phyloP scores from a whole-genome alignment of 306 rosid species.

The Gastrolobium villosum region DNA sequence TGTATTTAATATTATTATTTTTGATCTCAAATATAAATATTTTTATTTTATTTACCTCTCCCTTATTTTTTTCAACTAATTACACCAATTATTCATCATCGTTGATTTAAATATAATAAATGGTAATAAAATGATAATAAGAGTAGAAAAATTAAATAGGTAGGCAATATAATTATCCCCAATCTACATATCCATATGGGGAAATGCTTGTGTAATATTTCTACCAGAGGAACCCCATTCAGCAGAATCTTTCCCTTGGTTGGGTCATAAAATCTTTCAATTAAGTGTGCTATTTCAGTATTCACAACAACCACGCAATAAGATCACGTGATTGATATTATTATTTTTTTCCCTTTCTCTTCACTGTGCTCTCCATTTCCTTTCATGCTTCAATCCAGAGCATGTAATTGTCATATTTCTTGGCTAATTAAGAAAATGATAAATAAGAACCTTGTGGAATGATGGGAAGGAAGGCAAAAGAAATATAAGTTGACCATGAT shows the following conservation, averaged over 20 bases:
- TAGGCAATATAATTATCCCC: too few species aligned
- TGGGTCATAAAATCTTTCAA: constrained; percentile 78
- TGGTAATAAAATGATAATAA: too few species aligned
- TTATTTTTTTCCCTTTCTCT: neutral
- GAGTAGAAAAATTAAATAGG: too few species aligned
- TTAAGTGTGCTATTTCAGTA: constrained; percentile 78
- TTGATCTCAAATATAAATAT: too few species aligned
- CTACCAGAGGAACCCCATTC: constrained; percentile 68
- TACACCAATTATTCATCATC: too few species aligned
- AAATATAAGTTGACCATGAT: neutral
- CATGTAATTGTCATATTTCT: neutral
- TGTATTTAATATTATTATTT: too few species aligned
- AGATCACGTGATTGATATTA: neutral
- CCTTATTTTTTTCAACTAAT: too few species aligned
- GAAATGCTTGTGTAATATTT: constrained; percentile 70
- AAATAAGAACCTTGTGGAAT: neutral
- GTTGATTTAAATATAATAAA: too few species aligned
- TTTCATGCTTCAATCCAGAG: constrained; percentile 17
- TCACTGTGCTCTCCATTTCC: neutral
- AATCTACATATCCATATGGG: constrained; percentile 59
- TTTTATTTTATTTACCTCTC: too few species aligned
- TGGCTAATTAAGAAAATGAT: too few species aligned
- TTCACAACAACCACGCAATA: constrained; percentile 45
- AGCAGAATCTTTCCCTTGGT: constrained; percentile 62
- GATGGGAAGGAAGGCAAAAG: neutral